phyloP scores from a whole-genome alignment of 768 basidiomycete genomes.

The Agrocybe pediades region DNA sequence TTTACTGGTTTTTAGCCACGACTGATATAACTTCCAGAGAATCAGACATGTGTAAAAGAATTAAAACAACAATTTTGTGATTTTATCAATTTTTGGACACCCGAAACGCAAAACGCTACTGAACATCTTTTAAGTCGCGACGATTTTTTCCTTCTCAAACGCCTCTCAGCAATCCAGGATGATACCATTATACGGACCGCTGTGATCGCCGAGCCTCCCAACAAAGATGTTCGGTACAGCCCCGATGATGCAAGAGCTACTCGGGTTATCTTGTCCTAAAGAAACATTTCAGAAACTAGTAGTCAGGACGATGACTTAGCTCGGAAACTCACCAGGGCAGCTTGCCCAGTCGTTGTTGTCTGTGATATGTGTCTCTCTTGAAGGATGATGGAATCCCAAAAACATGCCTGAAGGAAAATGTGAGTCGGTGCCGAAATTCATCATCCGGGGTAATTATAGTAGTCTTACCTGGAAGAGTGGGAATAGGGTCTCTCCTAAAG shows the following conservation, averaged over 20 bases:
- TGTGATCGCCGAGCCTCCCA: constrained; percentile 52
- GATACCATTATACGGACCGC: constrained; percentile 17
- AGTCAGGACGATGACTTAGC: not conserved
- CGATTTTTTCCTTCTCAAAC: too few relatives aligned
- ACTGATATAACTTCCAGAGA: too few relatives aligned
- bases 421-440: not conserved
- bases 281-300: not conserved
- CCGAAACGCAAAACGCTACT: too few relatives aligned
- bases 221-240: constrained; percentile 54
- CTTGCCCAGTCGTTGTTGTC: constrained; percentile 50
- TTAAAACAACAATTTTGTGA: too few relatives aligned
- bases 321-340: constrained; percentile 48
- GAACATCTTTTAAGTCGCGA: too few relatives aligned
- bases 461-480: constrained; percentile 38
- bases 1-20: too few relatives aligned
- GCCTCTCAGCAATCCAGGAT: constrained; percentile 24
- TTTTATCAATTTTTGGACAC: too few relatives aligned
- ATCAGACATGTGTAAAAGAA: too few relatives aligned
- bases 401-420: constrained; percentile 31
- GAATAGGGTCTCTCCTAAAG: constrained; percentile 38
- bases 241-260: constrained; percentile 50
- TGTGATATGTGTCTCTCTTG: constrained; percentile 53
- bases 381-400: constrained; percentile 46
- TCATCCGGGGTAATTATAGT: not conserved
- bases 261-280: constrained; percentile 39